Evolutionary conservation across 1,284 basidiomycete species (phyloP), one percentile per base, ranked within the genome.

Genomic region (Spongiforma sp.): DNA sequence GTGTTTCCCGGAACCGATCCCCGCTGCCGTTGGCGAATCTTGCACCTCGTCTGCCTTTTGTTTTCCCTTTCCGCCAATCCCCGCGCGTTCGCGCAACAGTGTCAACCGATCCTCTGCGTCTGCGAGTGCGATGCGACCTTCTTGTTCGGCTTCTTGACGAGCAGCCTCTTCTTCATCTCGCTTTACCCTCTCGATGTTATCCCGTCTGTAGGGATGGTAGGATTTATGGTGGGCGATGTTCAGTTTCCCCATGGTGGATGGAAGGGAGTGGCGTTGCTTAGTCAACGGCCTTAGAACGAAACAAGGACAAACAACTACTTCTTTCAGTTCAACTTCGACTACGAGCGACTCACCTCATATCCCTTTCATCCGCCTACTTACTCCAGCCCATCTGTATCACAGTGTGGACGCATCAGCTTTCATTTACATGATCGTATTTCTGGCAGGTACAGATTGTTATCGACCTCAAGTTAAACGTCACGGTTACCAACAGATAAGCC

Each of bases 171-270:
- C 93, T 79, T 95, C 93, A 84, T 95, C 93, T 62, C 76, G 78
- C 10, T 87, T 81, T 1, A 95, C 94, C 28, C 86, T 84, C 66
- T 93, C 93, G 64, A 94, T 92, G 72, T 95, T 95, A 73, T 94
- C 93, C 53, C 88, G 79, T 58, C 93, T 82, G 75, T 95, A 94
- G 0, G 91, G 93, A 71, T 95, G 93, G 74, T 95, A 95, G 4
- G 91, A 93, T 76, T 95, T 95, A 82, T 95, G 93, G 74, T 94
- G 93, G 9, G 93, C 93, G 73, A 93, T 94, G 74, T 93, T 93
- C 37, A 93, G 83, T 71, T 92, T 92, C 28, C 91, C 91, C 92
- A 93, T 93, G 59, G 48, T 32, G 24, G 33, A 12, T 28, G 33
- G 30, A 8, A 17, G 4, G 26, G 30, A 19, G 14, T 2, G 10